Base-by-base conservation (phyloP, 257 asterid species). In the Rehmannia glutinosa region DNA sequence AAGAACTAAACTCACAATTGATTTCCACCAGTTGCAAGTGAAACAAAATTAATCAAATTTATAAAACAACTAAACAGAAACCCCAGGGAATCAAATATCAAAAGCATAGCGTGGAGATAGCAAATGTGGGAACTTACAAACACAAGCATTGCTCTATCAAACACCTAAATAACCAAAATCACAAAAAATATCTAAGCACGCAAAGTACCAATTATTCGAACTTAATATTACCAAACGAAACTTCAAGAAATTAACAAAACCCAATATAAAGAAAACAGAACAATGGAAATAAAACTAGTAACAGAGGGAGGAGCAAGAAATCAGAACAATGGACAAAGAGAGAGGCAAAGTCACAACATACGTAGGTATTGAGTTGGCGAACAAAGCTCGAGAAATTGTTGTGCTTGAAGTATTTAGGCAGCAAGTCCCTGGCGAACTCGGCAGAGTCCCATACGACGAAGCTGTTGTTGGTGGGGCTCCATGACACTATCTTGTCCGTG, bases 391-490 rank as follows among this genome's bases (percentile, higher is more conserved):
- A 86, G 82, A 84, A 89, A 71, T 89, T 89, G 43, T 81, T 89
- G 73, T 89, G 96, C 90, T 90, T 90, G 72, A 87, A 90, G 70
- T 82, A 80, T 71, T 85, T 85, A 0, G 97, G 97, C 46, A 89
- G 77, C 77, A 89, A 77, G 42, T 80, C 84, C 36, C 64, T 79
- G 6, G 88, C 88, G 60, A 90, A 87, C 77, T 82, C 93, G 16
- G 91, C 87, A 8, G 95, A 87, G 64, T 89, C 97, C 92, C 91
- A 87, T 27, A 89, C 92, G 56, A 89, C 77, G 69, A 89, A 89
- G 64, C 91, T 89, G 54, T 87, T 89, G 50, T 85, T 81, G 9
- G 83, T 79, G 15, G 81, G 64, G 62, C 95, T 80, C 97, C 95
- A 87, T 8, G 97, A 87, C 12, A 90, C 95, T 43, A 90, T 19